A percentile compares a stretch with the other conserved stretches of the same genome.
Conservation (phyloP, 208 protist species). For the Leptomonas pyrrhocoris region DNA sequence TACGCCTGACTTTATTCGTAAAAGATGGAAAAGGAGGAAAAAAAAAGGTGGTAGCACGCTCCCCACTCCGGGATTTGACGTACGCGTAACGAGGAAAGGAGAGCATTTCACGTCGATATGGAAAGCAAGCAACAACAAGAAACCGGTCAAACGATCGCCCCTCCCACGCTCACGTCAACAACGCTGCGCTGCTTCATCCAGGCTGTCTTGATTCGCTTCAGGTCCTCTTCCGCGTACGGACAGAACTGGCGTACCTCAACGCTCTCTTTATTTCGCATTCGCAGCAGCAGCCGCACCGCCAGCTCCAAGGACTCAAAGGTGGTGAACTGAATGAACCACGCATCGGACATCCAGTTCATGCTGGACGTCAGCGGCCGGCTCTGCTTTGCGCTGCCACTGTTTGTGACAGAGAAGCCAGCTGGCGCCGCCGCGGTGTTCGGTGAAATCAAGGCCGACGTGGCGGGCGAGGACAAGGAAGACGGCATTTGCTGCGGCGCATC, state of each 20-base stretch:
- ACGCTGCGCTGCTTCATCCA: conserved; percentile 2
- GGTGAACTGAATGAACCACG: conserved; percentile 5
- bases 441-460: background rate
- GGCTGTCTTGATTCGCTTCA: background rate
- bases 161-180: background rate
- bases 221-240: background rate
- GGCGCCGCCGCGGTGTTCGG: background rate
- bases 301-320: conserved; percentile 8
- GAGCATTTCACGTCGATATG: too few relatives aligned
- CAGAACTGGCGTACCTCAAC: background rate
- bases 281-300: conserved; percentile 2
- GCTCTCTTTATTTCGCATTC: background rate
- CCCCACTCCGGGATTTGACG: too few relatives aligned
- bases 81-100: too few relatives aligned
- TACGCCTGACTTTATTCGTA: too few relatives aligned
- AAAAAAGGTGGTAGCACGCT: too few relatives aligned
- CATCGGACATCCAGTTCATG: conserved; percentile 2
- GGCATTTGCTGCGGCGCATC: background rate
- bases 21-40: too few relatives aligned
- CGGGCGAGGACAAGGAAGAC: background rate
- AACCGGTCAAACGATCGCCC: background rate
- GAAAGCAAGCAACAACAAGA: too few relatives aligned
- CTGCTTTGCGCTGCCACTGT: background rate
- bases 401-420: background rate
- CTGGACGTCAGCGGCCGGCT: conserved; percentile 1